Percentiles rank a stretch among this genome's conserved stretches.
Conservation (phyloP, 768 basidiomycete species). For the Suillus hirtellus region DNA sequence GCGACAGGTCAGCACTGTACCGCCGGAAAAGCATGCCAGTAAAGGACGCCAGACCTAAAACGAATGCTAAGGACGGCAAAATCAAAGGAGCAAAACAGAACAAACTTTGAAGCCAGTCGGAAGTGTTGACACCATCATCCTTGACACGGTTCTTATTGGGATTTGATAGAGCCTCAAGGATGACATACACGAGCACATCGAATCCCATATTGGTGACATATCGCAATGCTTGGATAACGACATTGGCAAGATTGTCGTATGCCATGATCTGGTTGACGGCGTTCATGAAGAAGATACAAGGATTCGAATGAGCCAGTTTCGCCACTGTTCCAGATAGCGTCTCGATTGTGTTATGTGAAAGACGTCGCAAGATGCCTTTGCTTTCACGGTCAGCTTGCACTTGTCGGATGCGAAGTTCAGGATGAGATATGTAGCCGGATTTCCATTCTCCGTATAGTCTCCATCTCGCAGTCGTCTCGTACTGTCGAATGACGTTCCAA, state of each 20-base stretch:
- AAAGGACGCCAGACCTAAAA: conserved; percentile 84
- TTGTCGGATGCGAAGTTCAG: conserved; percentile 75
- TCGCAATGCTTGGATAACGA: conserved; percentile 85
- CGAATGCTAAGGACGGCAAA: conserved; percentile 21
- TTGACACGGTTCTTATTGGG: conserved; percentile 81
- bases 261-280: conserved; percentile 94
- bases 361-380: conserved; percentile 84
- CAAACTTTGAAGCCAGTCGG: conserved; percentile 92
- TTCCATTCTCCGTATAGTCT: conserved; percentile 96
- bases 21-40: conserved; percentile 89
- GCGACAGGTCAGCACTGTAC: conserved; percentile 80
- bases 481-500: conserved; percentile 85
- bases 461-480: conserved; percentile 82
- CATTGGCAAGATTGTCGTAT: conserved; percentile 89
- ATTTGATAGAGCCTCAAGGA: conserved; percentile 86
- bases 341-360: conserved; percentile 83
- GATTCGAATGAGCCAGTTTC: conserved; percentile 93
- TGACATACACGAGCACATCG: conserved; percentile 86
- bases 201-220: conserved; percentile 93
- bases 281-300: conserved; percentile 85
- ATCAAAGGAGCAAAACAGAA: conserved; percentile 21
- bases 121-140: conserved; percentile 87
- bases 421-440: conserved; percentile 67
- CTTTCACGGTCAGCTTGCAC: conserved; percentile 86
- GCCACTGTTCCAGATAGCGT: conserved; percentile 85